Conservation (phyloP, 495 filamentous ascomycete species). For the Gamarada debralockiae region DNA sequence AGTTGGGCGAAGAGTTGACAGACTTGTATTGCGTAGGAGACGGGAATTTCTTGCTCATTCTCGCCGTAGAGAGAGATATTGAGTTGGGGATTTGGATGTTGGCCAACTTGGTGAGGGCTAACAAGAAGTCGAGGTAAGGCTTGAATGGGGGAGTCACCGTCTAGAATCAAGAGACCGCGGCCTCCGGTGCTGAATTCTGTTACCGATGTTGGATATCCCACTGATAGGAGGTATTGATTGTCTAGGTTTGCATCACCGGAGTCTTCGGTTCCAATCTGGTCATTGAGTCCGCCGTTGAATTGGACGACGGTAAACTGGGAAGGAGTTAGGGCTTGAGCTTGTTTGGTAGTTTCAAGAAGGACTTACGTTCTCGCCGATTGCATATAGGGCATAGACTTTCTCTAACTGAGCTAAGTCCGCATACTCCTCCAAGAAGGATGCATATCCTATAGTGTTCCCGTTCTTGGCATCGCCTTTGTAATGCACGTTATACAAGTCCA, state of each 20-base stretch:
- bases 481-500: slow-evolving; percentile 54
- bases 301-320: slow-evolving; percentile 47
- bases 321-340: no score
- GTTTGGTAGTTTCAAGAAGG: no score
- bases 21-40: slow-evolving; percentile 59
- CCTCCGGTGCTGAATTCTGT: slow-evolving; percentile 68
- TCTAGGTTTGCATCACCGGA: slow-evolving; percentile 73
- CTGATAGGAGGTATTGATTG: slow-evolving; percentile 61
- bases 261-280: slow-evolving; percentile 35
- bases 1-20: slow-evolving; percentile 70
- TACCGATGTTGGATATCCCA: slow-evolving; percentile 54
- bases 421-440: slow-evolving; percentile 47
- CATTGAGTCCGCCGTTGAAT: slow-evolving; percentile 55
- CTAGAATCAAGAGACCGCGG: slow-evolving; percentile 56
- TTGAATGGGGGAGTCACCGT: slow-evolving; percentile 57
- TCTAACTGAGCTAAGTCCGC: slow-evolving; percentile 33
- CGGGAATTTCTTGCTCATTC: slow-evolving; percentile 71
- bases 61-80: slow-evolving; percentile 80
- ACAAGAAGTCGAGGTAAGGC: slow-evolving; percentile 60
- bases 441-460: slow-evolving; percentile 51
- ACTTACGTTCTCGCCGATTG: no score
- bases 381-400: slow-evolving; percentile 31
- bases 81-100: no score
- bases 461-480: slow-evolving; percentile 42
- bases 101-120: slow-evolving; percentile 42